Conservation (phyloP, 78 protist genomes). For the Dictyostelium intermedium region DNA sequence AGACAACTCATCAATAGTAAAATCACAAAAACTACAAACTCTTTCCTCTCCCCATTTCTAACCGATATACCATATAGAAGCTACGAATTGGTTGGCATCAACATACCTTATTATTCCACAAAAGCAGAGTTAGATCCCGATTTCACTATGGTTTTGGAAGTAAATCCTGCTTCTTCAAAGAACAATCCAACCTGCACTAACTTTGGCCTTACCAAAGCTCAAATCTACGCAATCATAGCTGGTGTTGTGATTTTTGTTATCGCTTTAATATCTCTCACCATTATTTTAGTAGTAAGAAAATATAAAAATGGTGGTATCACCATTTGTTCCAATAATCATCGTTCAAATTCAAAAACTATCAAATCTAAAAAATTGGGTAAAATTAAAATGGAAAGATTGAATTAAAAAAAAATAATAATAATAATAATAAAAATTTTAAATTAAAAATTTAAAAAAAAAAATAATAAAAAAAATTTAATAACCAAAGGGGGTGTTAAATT, state of each 20-base stretch:
- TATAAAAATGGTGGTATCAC: not conserved
- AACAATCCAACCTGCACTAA: not conserved
- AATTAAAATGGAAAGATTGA: conserved; percentile 19
- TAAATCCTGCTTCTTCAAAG: not conserved
- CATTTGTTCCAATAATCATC: not conserved
- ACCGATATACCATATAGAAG: not conserved
- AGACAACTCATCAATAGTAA: conserved; percentile 3
- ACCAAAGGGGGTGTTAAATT: too few relatives aligned
- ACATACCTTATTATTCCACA: not conserved
- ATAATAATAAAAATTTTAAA: not conserved
- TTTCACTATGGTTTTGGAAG: conserved; percentile 21
- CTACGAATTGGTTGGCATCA: not conserved
- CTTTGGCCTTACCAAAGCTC: not conserved
- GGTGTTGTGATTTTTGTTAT: not conserved
- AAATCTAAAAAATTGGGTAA: not conserved
- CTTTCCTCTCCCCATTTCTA: not conserved
- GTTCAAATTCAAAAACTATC: not conserved
- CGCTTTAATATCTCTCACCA: not conserved
- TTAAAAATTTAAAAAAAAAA: too few relatives aligned
- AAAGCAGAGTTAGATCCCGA: conserved; percentile 27
- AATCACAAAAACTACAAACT: not conserved
- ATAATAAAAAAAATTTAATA: too few relatives aligned
- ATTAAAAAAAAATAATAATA: not conserved
- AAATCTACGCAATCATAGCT: not conserved
- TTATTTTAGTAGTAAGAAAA: not conserved